Evolutionary conservation across 129 eudicot genomes (phyloP).

Genomic region (Flaveria robusta): DNA sequence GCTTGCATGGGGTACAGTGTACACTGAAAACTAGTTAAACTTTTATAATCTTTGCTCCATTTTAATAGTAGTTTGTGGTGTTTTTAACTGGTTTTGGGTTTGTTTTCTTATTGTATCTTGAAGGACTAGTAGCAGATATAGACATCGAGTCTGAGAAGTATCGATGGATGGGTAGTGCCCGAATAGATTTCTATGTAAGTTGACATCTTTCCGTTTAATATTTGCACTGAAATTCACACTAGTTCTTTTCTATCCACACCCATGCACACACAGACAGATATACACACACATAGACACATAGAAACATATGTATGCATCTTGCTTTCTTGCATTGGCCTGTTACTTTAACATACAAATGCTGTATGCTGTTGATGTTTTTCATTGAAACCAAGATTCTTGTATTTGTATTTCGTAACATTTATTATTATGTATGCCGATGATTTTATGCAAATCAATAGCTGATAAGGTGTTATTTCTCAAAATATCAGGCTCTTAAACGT

Average conservation of each 20-base stretch:
- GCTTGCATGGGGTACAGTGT: slow-evolving; percentile 99
- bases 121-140: slow-evolving; percentile 89
- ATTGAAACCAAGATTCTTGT: not conserved
- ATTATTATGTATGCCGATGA: not conserved
- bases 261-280: not conserved
- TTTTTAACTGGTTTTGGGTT: not conserved
- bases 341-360: not conserved
- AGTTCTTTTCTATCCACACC: not conserved
- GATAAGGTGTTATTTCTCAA: not conserved
- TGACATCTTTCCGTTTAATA: not conserved
- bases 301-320: not conserved
- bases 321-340: not conserved
- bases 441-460: slow-evolving; percentile 12
- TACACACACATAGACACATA: not conserved
- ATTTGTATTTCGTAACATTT: not conserved
- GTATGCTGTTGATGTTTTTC: not conserved
- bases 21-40: slow-evolving; percentile 19
- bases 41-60: slow-evolving; percentile 1
- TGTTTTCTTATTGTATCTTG: slow-evolving; percentile 15
- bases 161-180: slow-evolving; percentile 96
- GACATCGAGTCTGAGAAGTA: slow-evolving; percentile 95
- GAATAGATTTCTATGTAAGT: slow-evolving; percentile 77
- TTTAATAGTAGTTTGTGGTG: not conserved
- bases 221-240: slow-evolving; percentile 2
- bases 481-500: slow-evolving; percentile 69